Evolutionary conservation across 2,329 filamentous ascomycete genomes (phyloP), one percentile per base, ranked within the genome.

Genomic region (Cercospora sp.): DNA sequence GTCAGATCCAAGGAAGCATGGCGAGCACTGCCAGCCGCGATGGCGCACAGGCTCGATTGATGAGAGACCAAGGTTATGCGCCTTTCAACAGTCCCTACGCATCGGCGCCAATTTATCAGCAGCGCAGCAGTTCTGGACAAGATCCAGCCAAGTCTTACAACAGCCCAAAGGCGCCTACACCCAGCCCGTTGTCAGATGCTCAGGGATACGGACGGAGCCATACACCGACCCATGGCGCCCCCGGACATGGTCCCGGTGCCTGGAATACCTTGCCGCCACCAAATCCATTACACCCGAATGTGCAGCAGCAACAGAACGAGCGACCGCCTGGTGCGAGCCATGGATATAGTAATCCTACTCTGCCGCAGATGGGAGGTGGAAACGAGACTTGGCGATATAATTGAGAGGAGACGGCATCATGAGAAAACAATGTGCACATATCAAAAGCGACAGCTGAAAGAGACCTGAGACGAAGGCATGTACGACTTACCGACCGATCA

Each of bases 21-120:
- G 73, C 75, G 7, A 76, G 74, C 66, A 74, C 77, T n/a, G 72
- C 75, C 8, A 77, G 74, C 55, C 74, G 77, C 10, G 75, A 77
- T 30, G 77, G 77, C 28, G 75, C 74, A 6, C 77, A 78, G 51
- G 75, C 78, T 5, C 74, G 77, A 24, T 69, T 75, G 69, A 63
- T 80, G 51, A 72, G 78, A 61, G 77, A 80, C 61, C 71, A 76
- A 63, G 75, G 76, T 28, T 74, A 74, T 63, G 69, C 69, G 51
- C 66, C 68, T 49, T 55, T 55, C 63, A 66, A 67, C 61, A 37
- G 65, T 59, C 57, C 69, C 26, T 68, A 69, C 43, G 49, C 63
- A 63, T 65, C 62, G 10, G 62, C 62, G 18, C 62, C 62, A 2
- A 65, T 65, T 40, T 65, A 65, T 37, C 62, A 59, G 51, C 71